These are phyloP conservation scores for Backusella parvicylindrica DNA, from an alignment of 192 early-diverging fungal species.

Conservation along the genomic window DNA sequence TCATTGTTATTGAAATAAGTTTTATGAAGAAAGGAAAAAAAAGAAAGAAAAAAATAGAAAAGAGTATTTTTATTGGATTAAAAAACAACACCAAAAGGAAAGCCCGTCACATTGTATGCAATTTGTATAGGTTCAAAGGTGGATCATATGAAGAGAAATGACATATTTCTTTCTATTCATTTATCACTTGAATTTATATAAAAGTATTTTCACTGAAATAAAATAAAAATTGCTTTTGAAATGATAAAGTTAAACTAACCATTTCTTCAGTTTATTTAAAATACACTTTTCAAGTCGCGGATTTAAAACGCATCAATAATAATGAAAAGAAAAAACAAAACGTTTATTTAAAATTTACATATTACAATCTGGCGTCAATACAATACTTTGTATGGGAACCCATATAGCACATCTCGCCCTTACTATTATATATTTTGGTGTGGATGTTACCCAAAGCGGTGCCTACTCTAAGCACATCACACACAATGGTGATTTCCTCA, in stretches of 20 bases:
- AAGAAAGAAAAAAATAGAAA: slow-evolving; percentile 29
- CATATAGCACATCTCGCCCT: slow-evolving; percentile 12
- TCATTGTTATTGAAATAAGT: slow-evolving; percentile 21
- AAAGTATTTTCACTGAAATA: neutral
- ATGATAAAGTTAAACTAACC: neutral
- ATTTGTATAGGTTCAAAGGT: neutral
- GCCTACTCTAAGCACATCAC: slow-evolving; percentile 17
- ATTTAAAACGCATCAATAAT: neutral
- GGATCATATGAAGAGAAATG: neutral
- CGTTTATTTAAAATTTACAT: neutral
- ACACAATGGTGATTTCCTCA: slow-evolving; percentile 11
- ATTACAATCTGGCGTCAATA: slow-evolving; percentile 18
- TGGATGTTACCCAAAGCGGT: slow-evolving; percentile 17
- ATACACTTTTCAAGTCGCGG: neutral
- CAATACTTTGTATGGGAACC: slow-evolving; percentile 30
- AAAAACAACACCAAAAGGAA: neutral
- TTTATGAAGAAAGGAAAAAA: slow-evolving; percentile 12
- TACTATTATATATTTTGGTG: slow-evolving; percentile 21
- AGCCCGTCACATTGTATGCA: neutral
- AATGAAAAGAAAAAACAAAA: neutral
- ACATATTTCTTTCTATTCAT: too few relatives aligned
- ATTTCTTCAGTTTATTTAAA: neutral
- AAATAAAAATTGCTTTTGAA: neutral
- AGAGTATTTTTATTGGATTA: neutral
- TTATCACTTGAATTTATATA: too few relatives aligned